Conservation (phyloP, 176 grass and related monocot species). For the Olyra latifolia region DNA sequence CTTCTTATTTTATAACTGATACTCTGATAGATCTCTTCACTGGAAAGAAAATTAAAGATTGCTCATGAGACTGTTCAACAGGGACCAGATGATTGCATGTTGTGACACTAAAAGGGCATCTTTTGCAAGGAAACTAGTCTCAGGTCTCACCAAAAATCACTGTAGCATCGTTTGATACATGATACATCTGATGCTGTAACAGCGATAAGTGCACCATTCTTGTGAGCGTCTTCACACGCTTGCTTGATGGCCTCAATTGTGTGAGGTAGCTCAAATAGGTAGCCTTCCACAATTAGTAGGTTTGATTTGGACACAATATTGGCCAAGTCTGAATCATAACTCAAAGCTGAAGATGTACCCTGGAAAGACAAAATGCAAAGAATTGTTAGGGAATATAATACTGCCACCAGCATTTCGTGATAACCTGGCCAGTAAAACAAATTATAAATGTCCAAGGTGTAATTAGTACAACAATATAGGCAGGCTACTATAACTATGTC, state of each 20-base stretch:
- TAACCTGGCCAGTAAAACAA: not conserved
- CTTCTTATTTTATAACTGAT: not conserved
- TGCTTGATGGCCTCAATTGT: slow-evolving; percentile 87
- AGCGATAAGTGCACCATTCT: slow-evolving; percentile 80
- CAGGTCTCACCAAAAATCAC: slow-evolving; percentile 83
- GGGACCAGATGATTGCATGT: not conserved
- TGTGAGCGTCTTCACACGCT: slow-evolving; percentile 84
- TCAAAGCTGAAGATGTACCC: slow-evolving; percentile 82
- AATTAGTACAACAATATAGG: not conserved
- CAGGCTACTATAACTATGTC: not conserved
- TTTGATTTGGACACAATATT: slow-evolving; percentile 80
- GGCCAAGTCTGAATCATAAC: slow-evolving; percentile 71
- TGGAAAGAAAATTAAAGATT: not conserved
- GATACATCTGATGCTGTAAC: slow-evolving; percentile 88
- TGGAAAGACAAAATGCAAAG: slow-evolving; percentile 36
- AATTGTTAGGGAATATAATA: not conserved
- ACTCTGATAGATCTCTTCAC: not conserved
- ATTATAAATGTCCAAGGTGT: not conserved
- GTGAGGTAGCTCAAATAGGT: slow-evolving; percentile 81
- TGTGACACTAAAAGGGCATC: slow-evolving; percentile 17
- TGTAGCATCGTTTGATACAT: slow-evolving; percentile 85
- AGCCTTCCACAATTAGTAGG: slow-evolving; percentile 80
- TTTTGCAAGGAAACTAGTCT: slow-evolving; percentile 18
- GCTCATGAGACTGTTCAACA: not conserved
- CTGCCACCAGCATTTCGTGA: not conserved